Evolutionary conservation across 2,329 filamentous ascomycete species (phyloP).

Genomic region (Colletotrichum orbiculare): DNA sequence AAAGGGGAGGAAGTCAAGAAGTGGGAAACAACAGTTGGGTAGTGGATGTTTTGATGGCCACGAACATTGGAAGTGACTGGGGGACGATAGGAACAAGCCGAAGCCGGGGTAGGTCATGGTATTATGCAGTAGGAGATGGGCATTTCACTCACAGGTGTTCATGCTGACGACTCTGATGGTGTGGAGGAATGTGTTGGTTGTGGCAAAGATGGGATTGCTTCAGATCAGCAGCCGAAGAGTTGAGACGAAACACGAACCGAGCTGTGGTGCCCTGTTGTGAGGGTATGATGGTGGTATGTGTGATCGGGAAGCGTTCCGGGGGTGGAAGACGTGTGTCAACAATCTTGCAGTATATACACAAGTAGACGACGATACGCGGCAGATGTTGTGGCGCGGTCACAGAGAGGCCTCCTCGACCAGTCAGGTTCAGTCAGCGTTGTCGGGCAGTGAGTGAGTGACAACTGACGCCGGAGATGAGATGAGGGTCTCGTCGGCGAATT

Average conservation of each 20-base stretch:
- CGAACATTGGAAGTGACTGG: slow-evolving; percentile 14
- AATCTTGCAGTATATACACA: too few species aligned
- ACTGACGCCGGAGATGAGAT: neutral
- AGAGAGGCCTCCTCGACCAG: neutral
- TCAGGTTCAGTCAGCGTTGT: neutral
- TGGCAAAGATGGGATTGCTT: slow-evolving; percentile 34
- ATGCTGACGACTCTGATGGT: slow-evolving; percentile 22
- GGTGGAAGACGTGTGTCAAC: too few species aligned
- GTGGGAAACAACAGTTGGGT: slow-evolving; percentile 3
- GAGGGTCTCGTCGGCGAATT: neutral
- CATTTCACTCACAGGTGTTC: slow-evolving; percentile 30
- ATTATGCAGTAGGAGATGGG: neutral
- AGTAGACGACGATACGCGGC: neutral
- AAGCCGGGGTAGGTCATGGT: slow-evolving; percentile 12
- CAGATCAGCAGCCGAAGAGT: slow-evolving; percentile 22
- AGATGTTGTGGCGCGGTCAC: neutral
- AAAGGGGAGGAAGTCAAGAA: slow-evolving; percentile 3
- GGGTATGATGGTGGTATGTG: neutral
- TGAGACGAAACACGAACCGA: slow-evolving; percentile 38
- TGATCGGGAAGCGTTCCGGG: neutral
- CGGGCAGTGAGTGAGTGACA: neutral
- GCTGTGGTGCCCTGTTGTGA: slow-evolving; percentile 6
- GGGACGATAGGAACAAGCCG: neutral
- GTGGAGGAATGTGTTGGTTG: slow-evolving; percentile 26
- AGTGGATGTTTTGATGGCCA: neutral